phyloP scores from a whole-genome alignment of 768 basidiomycete genomes.

The Phanerochaete carnosa region DNA sequence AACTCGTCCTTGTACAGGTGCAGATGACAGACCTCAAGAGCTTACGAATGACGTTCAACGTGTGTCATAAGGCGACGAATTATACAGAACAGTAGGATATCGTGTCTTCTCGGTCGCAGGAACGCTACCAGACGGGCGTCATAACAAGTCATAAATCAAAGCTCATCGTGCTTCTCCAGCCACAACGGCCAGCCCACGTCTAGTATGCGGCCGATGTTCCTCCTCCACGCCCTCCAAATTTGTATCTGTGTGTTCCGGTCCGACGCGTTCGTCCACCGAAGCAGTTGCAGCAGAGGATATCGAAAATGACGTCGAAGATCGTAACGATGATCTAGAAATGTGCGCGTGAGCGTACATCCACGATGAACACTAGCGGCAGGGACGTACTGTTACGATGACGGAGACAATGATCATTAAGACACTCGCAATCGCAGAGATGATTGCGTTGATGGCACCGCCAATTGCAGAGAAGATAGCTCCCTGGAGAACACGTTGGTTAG shows the following conservation, averaged over 20 bases:
- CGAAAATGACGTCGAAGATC: conserved; percentile 59
- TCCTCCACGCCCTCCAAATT: conserved; percentile 17
- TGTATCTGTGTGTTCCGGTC: conserved; percentile 24
- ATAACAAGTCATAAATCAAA: background rate
- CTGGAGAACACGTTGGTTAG: conserved; percentile 28
- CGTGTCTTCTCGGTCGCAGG: background rate
- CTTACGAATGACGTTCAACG: no score
- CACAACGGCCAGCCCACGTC: background rate
- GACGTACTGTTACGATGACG: conserved; percentile 55
- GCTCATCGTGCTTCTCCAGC: no score
- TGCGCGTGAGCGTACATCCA: background rate
- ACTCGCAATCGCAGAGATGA: conserved; percentile 58
- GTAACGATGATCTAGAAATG: conserved; percentile 53
- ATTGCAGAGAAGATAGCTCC: conserved; percentile 66
- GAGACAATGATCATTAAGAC: conserved; percentile 59
- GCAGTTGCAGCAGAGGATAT: conserved; percentile 41
- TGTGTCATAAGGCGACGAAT: no score
- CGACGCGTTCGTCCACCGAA: conserved; percentile 24
- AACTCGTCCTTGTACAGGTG: no score
- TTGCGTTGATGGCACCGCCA: conserved; percentile 52
- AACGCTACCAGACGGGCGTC: background rate
- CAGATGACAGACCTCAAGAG: no score
- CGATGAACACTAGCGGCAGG: background rate
- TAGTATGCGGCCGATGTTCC: conserved; percentile 8
- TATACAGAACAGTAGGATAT: background rate